Base-by-base conservation (phyloP, 1,284 basidiomycete species). In the Vanrija pseudolonga region DNA sequence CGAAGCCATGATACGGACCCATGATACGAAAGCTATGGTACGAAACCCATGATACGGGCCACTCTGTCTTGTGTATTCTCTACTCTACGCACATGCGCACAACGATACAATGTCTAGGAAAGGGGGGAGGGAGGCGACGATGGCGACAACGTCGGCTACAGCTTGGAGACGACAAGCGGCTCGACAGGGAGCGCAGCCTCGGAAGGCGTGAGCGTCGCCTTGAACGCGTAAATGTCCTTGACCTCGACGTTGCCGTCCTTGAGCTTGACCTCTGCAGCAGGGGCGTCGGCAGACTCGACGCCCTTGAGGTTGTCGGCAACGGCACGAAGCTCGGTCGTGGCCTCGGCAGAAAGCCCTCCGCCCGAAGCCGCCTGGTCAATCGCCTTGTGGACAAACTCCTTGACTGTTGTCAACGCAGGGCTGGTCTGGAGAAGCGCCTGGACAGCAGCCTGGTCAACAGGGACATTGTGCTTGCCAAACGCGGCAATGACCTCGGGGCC, bases 181-280 rank as follows among this genome's bases (percentile, higher is more conserved):
- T 73, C 72, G n/a, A 81, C 68, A 1, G 81, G 80, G 14, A 71
- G 53, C 0, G 79, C 73, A 1, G 79, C 78, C 55, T 73, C 76
- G 46, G 66, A 72, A 24, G 77, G 71, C 26, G 63, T 60, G 45
- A 95, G 73, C 7, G 77, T 67, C 28, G 81, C 80, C 78, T 86
- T 92, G 81, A 94, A 94, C 22, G 69, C 74, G 52, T 82, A 77
- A n/a, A 85, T 73, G 67, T 94, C 86, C 53, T 84, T 73, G 53
- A 94, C 84, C 56, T 81, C 81, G 11, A 83, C 82, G 12, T 83
- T 85, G 22, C 80, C 79, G 3, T 79, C 76, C 50, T 79, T 73
- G 26, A 83, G 71, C 24, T 66, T 73, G 45, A 83, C 80, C 39
- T 79, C 77, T n/a, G n/a, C n/a, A n/a, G n/a, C n/a, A n/a, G n/a